Evolutionary conservation across 2,329 filamentous ascomycete genomes (phyloP).

Genomic region (Talaromyces sp.): DNA sequence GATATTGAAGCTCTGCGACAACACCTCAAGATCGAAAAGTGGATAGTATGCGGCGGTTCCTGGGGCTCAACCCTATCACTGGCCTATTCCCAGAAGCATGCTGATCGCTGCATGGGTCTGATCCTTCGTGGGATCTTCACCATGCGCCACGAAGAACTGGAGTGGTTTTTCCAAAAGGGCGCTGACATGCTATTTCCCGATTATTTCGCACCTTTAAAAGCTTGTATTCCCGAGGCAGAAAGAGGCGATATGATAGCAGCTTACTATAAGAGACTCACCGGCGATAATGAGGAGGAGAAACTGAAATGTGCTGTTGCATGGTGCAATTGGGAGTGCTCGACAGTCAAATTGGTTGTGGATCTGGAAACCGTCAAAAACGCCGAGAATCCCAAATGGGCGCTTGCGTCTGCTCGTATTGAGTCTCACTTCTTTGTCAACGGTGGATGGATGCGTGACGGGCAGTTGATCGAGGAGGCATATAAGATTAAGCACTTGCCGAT

Average conservation of each 20-base stretch:
- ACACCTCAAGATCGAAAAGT: constrained; percentile 39
- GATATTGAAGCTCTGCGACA: constrained; percentile 40
- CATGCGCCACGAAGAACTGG: background rate
- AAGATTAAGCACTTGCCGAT: background rate
- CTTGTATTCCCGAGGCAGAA: background rate
- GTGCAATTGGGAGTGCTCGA: background rate
- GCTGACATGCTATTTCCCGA: background rate
- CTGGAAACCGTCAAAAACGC: background rate
- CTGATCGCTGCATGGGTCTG: constrained; percentile 32
- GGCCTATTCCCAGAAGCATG: constrained; percentile 41
- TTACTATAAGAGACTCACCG: constrained; percentile 3
- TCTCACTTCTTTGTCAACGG: background rate
- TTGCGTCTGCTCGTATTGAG: constrained; percentile 1
- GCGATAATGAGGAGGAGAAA: background rate
- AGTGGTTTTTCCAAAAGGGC: constrained; percentile 1
- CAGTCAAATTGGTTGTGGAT: constrained; percentile 1
- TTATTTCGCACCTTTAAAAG: background rate
- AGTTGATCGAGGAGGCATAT: background rate
- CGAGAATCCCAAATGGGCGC: background rate
- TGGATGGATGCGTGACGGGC: constrained; percentile 1
- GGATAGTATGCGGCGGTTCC: constrained; percentile 45
- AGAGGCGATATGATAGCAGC: background rate
- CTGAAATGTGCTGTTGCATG: background rate
- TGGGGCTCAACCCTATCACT: constrained; percentile 45
- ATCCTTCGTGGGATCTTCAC: constrained; percentile 41